Conservation (phyloP, 2,329 filamentous ascomycete species). For the Metarhizium guizhouense region DNA sequence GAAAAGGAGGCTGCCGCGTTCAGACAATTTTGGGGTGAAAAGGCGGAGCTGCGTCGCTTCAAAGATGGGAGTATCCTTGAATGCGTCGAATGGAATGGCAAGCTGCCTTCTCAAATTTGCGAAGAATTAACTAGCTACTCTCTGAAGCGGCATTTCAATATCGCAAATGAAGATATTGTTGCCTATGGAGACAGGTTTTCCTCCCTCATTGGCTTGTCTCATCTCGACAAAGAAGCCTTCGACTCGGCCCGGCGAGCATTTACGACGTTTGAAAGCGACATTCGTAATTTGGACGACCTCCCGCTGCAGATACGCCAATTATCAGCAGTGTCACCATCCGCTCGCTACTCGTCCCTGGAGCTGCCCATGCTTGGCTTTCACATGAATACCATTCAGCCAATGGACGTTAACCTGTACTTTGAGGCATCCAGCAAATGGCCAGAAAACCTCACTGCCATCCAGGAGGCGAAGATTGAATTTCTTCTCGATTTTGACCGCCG, state of each 20-base stretch:
- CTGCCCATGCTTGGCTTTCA: slow-evolving; percentile 31
- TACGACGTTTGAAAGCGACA: slow-evolving; percentile 62
- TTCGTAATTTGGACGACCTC: slow-evolving; percentile 71
- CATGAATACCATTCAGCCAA: slow-evolving; percentile 41
- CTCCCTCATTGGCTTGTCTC: slow-evolving; percentile 35
- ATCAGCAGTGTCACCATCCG: slow-evolving; percentile 58
- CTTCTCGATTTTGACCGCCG: slow-evolving; percentile 66
- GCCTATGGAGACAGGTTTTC: slow-evolving; percentile 43
- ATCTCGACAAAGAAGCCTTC: slow-evolving; percentile 50
- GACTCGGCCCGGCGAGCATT: slow-evolving; percentile 62
- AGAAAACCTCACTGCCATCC: slow-evolving; percentile 81
- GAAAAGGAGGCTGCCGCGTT: slow-evolving; percentile 76
- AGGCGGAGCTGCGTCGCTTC: slow-evolving; percentile 86
- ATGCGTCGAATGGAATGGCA: slow-evolving; percentile 75
- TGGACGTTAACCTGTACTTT: slow-evolving; percentile 80
- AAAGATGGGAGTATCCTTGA: slow-evolving; percentile 92
- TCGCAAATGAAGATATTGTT: slow-evolving; percentile 43
- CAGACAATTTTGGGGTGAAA: slow-evolving; percentile 89
- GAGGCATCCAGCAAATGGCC: slow-evolving; percentile 93
- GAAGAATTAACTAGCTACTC: slow-evolving; percentile 73
- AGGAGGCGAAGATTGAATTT: slow-evolving; percentile 89
- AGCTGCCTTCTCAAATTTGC: slow-evolving; percentile 55
- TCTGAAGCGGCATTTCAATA: slow-evolving; percentile 58
- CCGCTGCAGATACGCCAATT: slow-evolving; percentile 82
- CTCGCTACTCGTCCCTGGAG: slow-evolving; percentile 62